Conservation (phyloP, 2,329 filamentous ascomycete species). For the Sporothrix brunneoviolacea region DNA sequence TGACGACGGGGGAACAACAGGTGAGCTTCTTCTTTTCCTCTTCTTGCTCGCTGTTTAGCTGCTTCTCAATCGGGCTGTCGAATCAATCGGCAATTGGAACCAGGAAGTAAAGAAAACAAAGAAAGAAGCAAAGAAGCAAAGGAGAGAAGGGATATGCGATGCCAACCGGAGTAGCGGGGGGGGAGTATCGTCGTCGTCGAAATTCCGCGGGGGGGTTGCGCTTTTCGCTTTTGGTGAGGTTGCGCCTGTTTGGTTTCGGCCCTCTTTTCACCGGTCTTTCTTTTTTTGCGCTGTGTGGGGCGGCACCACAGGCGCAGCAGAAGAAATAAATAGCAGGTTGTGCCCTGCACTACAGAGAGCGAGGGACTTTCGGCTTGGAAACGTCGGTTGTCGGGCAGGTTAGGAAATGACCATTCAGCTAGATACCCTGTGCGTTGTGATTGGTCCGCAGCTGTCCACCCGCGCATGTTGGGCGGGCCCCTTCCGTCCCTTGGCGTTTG, state of each 20-base stretch:
- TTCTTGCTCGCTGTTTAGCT: neutral
- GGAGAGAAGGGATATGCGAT: neutral
- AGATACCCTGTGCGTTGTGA: neutral
- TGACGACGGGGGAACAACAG: conserved; percentile 23
- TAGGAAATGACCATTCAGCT: conserved; percentile 14
- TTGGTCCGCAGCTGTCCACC: neutral
- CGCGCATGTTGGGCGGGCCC: neutral
- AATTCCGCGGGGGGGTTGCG: neutral
- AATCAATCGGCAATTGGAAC: neutral
- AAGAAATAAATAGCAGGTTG: too few relatives aligned
- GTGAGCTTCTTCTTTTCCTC: neutral
- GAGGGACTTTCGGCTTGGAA: conserved; percentile 11
- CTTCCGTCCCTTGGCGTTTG: neutral
- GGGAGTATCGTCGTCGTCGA: neutral
- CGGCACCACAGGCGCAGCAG: too few relatives aligned
- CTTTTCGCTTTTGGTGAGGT: neutral
- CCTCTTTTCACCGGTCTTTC: conserved; percentile 13
- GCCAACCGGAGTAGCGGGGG: neutral
- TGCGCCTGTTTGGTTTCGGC: conserved; percentile 6
- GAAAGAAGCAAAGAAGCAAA: neutral
- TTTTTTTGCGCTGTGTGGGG: neutral
- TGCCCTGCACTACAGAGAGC: neutral
- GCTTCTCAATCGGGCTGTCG: too few relatives aligned
- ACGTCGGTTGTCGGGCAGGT: conserved; percentile 17
- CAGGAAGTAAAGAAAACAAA: too few relatives aligned